A percentile compares a stretch with the other conserved stretches of the same genome.
Conservation (phyloP, 306 rosid genomes). For the Spatholobus suberectus region DNA sequence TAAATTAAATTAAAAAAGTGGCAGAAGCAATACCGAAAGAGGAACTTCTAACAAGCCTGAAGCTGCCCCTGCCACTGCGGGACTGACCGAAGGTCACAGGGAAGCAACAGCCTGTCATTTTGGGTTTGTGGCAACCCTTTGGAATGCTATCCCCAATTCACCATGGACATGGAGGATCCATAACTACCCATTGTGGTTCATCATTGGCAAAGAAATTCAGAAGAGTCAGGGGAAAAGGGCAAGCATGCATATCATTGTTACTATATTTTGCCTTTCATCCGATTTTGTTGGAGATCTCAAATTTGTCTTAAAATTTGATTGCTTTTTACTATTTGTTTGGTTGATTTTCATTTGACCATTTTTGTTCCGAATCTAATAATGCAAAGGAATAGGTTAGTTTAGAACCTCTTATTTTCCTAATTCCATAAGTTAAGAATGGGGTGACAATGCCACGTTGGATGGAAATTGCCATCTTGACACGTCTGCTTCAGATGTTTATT, state of each 20-base stretch:
- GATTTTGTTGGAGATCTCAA: not conserved
- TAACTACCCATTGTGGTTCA: not conserved
- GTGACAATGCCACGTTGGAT: not conserved
- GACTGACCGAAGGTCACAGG: conserved; percentile 33
- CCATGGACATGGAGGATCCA: not conserved
- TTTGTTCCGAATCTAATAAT: not conserved
- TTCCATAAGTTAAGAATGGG: not conserved
- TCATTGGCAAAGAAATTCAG: conserved; percentile 3
- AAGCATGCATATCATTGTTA: conserved; percentile 5
- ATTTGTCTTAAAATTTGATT: conserved; percentile 1
- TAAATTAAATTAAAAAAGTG: not conserved
- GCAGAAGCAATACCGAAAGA: conserved; percentile 35
- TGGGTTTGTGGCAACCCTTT: conserved; percentile 20
- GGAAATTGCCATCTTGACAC: not conserved
- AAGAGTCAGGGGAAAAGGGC: not conserved
- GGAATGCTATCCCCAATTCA: conserved; percentile 4
- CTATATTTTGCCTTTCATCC: conserved; percentile 36
- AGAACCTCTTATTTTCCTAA: not conserved
- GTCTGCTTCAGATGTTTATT: not conserved
- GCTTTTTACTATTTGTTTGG: conserved; percentile 24
- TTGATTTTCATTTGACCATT: not conserved
- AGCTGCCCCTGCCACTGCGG: conserved; percentile 36
- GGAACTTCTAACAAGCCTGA: conserved; percentile 21
- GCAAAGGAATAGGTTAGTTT: not conserved
- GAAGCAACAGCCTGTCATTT: conserved; percentile 57